Evolutionary conservation across 768 basidiomycete species (phyloP).

Genomic region (Termitomyces sp.): DNA sequence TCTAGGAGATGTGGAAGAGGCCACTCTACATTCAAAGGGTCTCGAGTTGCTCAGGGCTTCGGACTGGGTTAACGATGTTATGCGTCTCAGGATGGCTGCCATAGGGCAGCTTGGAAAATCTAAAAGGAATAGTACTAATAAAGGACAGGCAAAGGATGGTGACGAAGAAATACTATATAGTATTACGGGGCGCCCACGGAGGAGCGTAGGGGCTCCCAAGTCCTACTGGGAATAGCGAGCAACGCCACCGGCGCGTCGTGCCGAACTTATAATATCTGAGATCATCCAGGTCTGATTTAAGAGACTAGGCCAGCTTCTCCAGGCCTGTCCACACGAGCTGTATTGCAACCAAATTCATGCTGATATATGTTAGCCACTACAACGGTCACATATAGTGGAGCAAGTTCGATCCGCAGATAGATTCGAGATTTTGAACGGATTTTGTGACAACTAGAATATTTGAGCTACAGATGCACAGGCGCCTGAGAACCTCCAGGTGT

Average conservation of each 20-base stretch:
- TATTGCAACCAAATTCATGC: no score
- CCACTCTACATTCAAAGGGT: constrained; percentile 47
- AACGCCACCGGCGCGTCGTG: no score
- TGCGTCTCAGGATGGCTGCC: constrained; percentile 33
- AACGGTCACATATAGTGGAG: no score
- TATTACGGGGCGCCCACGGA: constrained; percentile 21
- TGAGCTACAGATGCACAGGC: no score
- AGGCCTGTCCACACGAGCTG: no score
- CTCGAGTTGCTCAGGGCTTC: constrained; percentile 44
- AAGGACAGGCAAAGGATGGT: neutral
- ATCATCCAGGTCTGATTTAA: neutral
- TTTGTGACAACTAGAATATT: no score
- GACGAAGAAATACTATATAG: constrained; percentile 4
- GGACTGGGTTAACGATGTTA: constrained; percentile 70
- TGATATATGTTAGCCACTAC: no score
- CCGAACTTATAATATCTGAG: neutral
- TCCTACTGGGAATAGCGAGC: constrained; percentile 22
- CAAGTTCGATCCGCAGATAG: no score
- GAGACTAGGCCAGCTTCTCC: no score
- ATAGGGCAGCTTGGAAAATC: constrained; percentile 23
- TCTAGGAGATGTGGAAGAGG: constrained; percentile 53
- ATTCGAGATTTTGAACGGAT: no score
- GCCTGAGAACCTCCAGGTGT: neutral
- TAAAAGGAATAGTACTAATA: constrained; percentile 7
- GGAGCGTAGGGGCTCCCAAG: constrained; percentile 19